These are phyloP conservation scores for Geotrichum aggregatum DNA, from an alignment of 1,139 yeast genomes.

Conservation along the genomic window DNA sequence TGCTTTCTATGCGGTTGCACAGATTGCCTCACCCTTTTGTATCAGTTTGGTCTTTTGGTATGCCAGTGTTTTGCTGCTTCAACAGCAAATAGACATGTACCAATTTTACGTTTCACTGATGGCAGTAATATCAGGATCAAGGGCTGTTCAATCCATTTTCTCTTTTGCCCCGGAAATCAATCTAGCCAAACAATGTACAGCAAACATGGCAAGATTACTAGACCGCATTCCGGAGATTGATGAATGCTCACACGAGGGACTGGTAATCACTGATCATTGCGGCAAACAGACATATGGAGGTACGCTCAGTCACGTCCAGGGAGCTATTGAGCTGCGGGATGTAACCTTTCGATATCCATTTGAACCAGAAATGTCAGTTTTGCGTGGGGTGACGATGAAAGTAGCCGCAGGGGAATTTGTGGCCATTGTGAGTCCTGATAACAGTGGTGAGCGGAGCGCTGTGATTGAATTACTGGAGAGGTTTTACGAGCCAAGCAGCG, in stretches of 20 bases:
- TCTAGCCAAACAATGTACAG: constrained; percentile 55
- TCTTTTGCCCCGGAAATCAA: constrained; percentile 79
- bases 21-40: constrained; percentile 40
- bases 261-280: constrained; percentile 27
- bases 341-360: constrained; percentile 81
- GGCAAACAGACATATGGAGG: constrained; percentile 15
- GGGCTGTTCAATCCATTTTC: constrained; percentile 79
- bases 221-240: constrained; percentile 63
- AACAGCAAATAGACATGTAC: constrained; percentile 29
- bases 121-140: constrained; percentile 71
- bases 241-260: constrained; percentile 50
- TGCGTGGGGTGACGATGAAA: constrained; percentile 59
- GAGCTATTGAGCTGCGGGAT: constrained; percentile 58
- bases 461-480: constrained; percentile 73
- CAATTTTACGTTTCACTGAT: constrained; percentile 41
- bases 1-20: constrained; percentile 36
- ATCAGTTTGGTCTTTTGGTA: constrained; percentile 42
- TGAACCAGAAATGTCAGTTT: constrained; percentile 65
- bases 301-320: constrained; percentile 38
- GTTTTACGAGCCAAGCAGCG: constrained; percentile 71
- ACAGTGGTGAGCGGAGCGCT: constrained; percentile 92
- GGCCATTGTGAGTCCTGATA: constrained; percentile 82
- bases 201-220: constrained; percentile 68
- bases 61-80: constrained; percentile 37
- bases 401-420: constrained; percentile 78